Base-by-base conservation (phyloP, 345 rosid genomes). In the Bruguiera parviflora region DNA sequence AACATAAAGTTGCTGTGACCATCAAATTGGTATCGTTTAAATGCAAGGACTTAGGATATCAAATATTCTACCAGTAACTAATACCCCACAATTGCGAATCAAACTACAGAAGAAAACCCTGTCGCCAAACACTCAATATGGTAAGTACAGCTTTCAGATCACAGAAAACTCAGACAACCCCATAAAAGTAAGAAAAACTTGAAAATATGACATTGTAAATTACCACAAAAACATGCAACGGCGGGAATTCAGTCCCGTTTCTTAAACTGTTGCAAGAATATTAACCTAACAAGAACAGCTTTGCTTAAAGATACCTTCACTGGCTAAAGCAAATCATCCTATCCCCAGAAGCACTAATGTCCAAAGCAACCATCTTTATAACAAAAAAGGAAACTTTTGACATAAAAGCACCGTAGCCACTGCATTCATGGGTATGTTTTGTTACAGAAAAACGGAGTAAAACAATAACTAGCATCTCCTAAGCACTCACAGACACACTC, bases 171-270 rank as follows among this genome's bases (percentile, higher is more conserved):
- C 18, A 64, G 64, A 8, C 25, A 29, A 57, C 24, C 18, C 18
- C 8, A 58, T 47, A 31, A 31, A 69, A 61, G 63, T 58, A 18
- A 33, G 61, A 57, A 65, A 58, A 15, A 39, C 49, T 43, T 43
- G 16, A 2, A 8, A 3, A 46, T 49, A 15, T 8, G 68, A 51
- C 22, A 35, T 27, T 8, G 9, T 46, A n/a, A 20, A n/a, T 22
- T 28, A 5, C 15, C 19, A 62, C 20, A 53, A 20, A n/a, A 61
- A 20, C 25, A 70, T 11, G 20, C 9, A 28, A 1, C n/a, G 5
- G 22, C 25, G 18, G 49, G 31, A 66, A 62, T 53, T 53, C 55
- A 3, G 49, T 43, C 18, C 18, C 18, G 19, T 43, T 43, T 13
- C 18, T 43, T 15, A 43, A 43, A 43, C 18, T 43, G 18, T 43